Evolutionary conservation across 2,329 filamentous ascomycete species (phyloP), one percentile per base, ranked within the genome.

Genomic region (Fusarium algeriense): DNA sequence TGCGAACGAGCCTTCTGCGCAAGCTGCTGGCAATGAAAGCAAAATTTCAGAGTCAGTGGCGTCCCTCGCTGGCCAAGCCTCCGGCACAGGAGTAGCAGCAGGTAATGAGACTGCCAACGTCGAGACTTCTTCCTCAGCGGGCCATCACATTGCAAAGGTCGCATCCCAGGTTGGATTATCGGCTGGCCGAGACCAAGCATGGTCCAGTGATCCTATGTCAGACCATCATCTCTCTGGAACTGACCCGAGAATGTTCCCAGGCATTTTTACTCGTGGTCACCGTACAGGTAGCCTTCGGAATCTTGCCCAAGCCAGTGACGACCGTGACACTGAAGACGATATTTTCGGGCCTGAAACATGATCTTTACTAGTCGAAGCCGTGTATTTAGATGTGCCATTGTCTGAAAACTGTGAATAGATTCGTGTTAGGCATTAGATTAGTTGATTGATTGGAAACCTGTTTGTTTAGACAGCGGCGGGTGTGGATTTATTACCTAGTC

Each of bases 181-280:
- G n/a, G 32, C 50, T 23, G 48, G 64, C 15, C 73, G 78, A 62
- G 83, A 84, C 23, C 74, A 77, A n/a, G 70, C 78, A 23, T 82
- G 81, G 79, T 70, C 81, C 17, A 74, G 81, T 11, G 81, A 85
- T 57, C 75, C 79, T 34, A 77, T 81, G 72, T 78, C 81, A 49
- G 83, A 86, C 65, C 73, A 82, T 59, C 85, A 88, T 71, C 77
- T 89, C 14, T 87, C 85, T 15, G 88, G 86, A 6, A 86, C 83
- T 52, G 91, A 93, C 78, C 92, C 91, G 14, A 87, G 85, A 69
- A 89, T 93, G 69, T 92, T 93, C 71, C 92, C 92, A 0, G 92
- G 92, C 0, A 86, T 94, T 35, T 86, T 94, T 46, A 84, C 85
- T 19, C 81, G 86, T 59, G 84, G 84, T 34, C 79, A 76, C 46